Conservation (phyloP, 2,329 filamentous ascomycete genomes). For the Nannizzia gypsea region DNA sequence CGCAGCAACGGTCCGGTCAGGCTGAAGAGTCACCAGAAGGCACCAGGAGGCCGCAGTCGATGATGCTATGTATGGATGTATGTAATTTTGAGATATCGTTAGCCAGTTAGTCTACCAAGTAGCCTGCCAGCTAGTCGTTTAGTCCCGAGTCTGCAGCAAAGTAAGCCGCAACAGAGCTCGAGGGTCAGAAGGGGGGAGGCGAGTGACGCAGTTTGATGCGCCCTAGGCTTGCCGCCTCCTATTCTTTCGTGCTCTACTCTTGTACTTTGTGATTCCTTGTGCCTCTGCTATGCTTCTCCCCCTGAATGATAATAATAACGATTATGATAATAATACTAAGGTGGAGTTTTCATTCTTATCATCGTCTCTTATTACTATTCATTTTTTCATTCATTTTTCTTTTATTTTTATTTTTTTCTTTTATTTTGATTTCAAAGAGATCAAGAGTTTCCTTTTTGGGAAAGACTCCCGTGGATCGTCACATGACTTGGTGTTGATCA, state of each 20-base stretch:
- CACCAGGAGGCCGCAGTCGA: neutral
- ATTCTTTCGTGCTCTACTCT: neutral
- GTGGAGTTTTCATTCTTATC: neutral
- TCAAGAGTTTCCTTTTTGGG: neutral
- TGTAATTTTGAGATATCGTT: neutral
- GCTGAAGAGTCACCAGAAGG: neutral
- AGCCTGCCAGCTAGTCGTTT: too few relatives aligned
- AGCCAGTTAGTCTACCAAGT: too few relatives aligned
- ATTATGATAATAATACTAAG: too few relatives aligned
- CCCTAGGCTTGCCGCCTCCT: too few relatives aligned
- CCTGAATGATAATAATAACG: neutral
- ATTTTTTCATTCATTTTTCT: neutral
- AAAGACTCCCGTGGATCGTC: neutral
- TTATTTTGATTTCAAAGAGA: neutral
- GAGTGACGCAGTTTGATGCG: neutral
- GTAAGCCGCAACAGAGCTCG: too few relatives aligned
- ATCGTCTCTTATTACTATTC: neutral
- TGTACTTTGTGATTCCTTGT: too few relatives aligned
- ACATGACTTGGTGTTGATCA: neutral
- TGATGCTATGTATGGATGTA: neutral
- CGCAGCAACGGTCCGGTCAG: neutral
- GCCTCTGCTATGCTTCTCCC: neutral
- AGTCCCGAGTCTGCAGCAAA: too few relatives aligned
- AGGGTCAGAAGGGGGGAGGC: neutral
- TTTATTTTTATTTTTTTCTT: neutral